Evolutionary conservation across 768 basidiomycete genomes (phyloP).

Genomic region (Leccinum arenicola): DNA sequence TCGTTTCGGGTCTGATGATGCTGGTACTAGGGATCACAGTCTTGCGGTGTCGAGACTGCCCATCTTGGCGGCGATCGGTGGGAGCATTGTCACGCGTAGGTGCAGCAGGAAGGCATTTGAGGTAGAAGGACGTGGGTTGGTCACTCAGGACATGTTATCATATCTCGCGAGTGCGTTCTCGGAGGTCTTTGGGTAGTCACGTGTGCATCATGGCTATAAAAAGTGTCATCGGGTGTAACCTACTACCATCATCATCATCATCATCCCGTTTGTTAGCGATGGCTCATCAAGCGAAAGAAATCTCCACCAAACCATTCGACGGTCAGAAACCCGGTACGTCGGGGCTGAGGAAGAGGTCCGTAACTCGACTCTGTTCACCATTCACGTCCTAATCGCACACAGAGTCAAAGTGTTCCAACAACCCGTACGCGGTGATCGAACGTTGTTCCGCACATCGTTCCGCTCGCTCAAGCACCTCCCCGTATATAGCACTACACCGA

Average conservation of each 20-base stretch:
- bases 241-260: background rate
- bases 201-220: slow-evolving; percentile 10
- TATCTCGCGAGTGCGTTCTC: slow-evolving; percentile 66
- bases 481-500: slow-evolving; percentile 88
- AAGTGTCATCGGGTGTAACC: background rate
- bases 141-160: slow-evolving; percentile 76
- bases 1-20: slow-evolving; percentile 1
- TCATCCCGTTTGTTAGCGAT: slow-evolving; percentile 26
- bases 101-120: slow-evolving; percentile 75
- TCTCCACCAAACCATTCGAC: slow-evolving; percentile 82
- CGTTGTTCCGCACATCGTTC: slow-evolving; percentile 3
- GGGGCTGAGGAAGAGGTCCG: slow-evolving; percentile 89
- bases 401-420: slow-evolving; percentile 99
- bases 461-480: slow-evolving; percentile 18
- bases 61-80: slow-evolving; percentile 80
- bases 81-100: slow-evolving; percentile 84
- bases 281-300: slow-evolving; percentile 55
- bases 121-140: slow-evolving; percentile 73
- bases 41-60: slow-evolving; percentile 69
- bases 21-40: slow-evolving; percentile 43
- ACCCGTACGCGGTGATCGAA: slow-evolving; percentile 52
- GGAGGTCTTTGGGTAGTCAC: slow-evolving; percentile 56
- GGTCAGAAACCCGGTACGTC: slow-evolving; percentile 98
- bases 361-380: slow-evolving; percentile 16
- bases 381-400: slow-evolving; percentile 17